Evolutionary conservation across 441 rosid species (phyloP), one percentile per base, ranked within the genome.

Genomic region (Adansonia gregorii): DNA sequence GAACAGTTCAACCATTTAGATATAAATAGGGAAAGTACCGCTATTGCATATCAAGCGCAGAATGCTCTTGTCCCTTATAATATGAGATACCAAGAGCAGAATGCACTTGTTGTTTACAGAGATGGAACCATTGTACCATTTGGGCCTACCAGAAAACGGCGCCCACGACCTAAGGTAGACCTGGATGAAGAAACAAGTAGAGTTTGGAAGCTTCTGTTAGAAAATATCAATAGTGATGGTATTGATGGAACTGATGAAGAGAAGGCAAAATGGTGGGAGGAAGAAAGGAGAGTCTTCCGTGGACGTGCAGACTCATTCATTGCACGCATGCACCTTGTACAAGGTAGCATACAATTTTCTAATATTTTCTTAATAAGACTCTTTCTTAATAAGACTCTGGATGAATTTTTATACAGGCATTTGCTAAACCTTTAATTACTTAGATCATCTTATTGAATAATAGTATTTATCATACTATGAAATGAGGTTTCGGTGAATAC

Each of bases 281-380:
- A 91, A 60, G 94, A 91, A 73, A 83, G 94, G 20, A 81, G 78
- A 77, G 87, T 91, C 54, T 88, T 91, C 76, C 79, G 59, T 67
- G 94, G 94, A 51, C 84, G 94, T 56, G 88, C 91, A 24, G 88
- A 89, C 78, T 87, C 93, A 2, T 91, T 91, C 61, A 89, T 91
- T 65, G 90, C 91, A 14, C 84, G 94, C 27, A 91, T 91, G 94
- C 94, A 89, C 83, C 93, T 91, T 78, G 89, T 91, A 43, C 94
- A 91, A 88, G 94, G 94, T 91, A 75, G 31, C 41, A 43, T 72
- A 63, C 12, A 65, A 67, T 39, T 77, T 72, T 80, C 17, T 68
- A 7, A 12, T 52, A 68, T 78, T 75, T 64, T 43, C 20, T 73
- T n/a, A 15, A 61, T 64, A 49, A 10, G 49, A 19, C 71, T 17